These are phyloP conservation scores for Aspergillus sp. DNA, from an alignment of 2,329 filamentous ascomycete genomes.

Conservation along the genomic window DNA sequence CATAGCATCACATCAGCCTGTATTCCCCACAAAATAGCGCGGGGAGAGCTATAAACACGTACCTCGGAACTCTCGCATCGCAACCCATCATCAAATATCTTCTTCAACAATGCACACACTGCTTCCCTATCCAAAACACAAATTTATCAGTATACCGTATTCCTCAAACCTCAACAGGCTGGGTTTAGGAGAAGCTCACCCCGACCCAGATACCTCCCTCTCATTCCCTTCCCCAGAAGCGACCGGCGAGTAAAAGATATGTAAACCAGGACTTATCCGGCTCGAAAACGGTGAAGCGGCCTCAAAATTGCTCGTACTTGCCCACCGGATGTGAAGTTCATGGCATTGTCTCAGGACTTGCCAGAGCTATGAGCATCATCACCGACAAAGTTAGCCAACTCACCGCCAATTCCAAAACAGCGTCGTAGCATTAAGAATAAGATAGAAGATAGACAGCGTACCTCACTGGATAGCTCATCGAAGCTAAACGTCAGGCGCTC, in stretches of 20 bases:
- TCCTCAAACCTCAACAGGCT: no score
- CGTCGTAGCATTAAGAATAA: no score
- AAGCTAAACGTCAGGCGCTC: constrained; percentile 73
- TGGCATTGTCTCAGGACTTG: constrained; percentile 63
- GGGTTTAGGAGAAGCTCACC: constrained; percentile 17
- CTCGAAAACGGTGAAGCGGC: constrained; percentile 70
- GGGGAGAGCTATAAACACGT: constrained; percentile 11
- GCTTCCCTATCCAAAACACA: constrained; percentile 38
- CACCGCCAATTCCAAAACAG: neutral
- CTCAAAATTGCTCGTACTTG: constrained; percentile 58
- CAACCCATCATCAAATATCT: constrained; percentile 54
- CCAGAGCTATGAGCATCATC: constrained; percentile 50
- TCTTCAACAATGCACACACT: constrained; percentile 61
- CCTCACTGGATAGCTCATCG: constrained; percentile 70
- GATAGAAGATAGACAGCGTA: constrained; percentile 27
- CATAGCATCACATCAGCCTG: neutral
- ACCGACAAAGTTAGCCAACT: neutral
- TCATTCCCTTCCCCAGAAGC: neutral
- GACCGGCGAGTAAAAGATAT: constrained; percentile 70
- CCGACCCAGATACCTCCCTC: neutral
- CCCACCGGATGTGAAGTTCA: constrained; percentile 79
- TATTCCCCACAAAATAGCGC: neutral
- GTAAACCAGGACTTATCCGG: constrained; percentile 74
- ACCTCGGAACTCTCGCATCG: constrained; percentile 57
- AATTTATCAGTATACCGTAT: constrained; percentile 7